Evolutionary conservation across 129 eudicot genomes (phyloP), one percentile per base, ranked within the genome.

Genomic region (Deinandra increscens): DNA sequence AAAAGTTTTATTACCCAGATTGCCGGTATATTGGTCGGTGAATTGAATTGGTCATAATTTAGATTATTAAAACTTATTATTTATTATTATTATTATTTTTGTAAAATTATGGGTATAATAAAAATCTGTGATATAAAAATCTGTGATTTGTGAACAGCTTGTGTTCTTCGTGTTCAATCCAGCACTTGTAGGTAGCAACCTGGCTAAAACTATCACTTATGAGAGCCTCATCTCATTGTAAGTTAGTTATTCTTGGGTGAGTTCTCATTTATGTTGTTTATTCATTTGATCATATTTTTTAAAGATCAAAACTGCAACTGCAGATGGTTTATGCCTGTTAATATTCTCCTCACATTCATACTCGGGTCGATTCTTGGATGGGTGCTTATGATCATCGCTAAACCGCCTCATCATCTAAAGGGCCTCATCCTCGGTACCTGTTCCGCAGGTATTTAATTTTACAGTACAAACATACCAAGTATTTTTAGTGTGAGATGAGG

Each of bases 241-340:
- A 78, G 87, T 75, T n/a, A n/a, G n/a, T n/a, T 69, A 5, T 56
- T 79, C 58, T 11, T 20, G 17, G 19, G 15, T 6, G 75, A 43
- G 10, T 61, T 23, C 6, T 33, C 1, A 9, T 26, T 19, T 6
- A 9, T 19, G 23, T 50, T 18, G 4, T 26, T 15, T 42, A n/a
- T n/a, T n/a, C n/a, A n/a, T 4, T 14, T 39, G 31, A 26, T 23
- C 17, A 3, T n/a, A n/a, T n/a, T n/a, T n/a, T 54, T 54, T 20
- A 54, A 22, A 22, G 12, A 1, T 39, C 13, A 26, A 38, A 37
- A 23, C 64, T 58, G 1, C 17, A 55, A 39, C 7, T 63, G 69
- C 68, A 89, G 99, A 83, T 94, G 97, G 99, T 94, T 87, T 81
- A 89, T 94, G 97, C 99, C 99, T 14, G 49, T 94, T 20, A 94